phyloP scores from a whole-genome alignment of 192 early-diverging fungal species.

The Gaertneriomyces semiglobifer region DNA sequence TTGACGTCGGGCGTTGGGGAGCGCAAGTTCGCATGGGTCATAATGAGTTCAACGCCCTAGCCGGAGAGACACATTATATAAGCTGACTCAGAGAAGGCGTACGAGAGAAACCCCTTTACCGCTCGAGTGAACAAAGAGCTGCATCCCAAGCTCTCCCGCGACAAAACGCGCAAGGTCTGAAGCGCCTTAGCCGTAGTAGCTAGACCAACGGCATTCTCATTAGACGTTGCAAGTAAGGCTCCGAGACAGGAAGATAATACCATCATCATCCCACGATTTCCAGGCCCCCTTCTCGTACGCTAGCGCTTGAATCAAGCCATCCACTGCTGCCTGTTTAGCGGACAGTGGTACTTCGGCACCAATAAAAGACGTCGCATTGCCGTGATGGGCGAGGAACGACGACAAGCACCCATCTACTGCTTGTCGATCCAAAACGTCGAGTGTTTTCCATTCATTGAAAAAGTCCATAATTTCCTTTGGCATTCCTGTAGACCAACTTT shows the following conservation, averaged over 20 bases:
- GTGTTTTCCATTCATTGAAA: too few relatives aligned
- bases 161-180: slow-evolving; percentile 57
- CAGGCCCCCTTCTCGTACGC: not conserved
- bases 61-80: slow-evolving; percentile 25
- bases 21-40: slow-evolving; percentile 17
- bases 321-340: slow-evolving; percentile 14
- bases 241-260: not conserved
- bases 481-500: too few relatives aligned
- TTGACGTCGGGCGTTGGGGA: slow-evolving; percentile 6
- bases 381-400: slow-evolving; percentile 5
- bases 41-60: slow-evolving; percentile 29
- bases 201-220: slow-evolving; percentile 16
- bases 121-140: slow-evolving; percentile 53
- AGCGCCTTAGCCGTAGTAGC: slow-evolving; percentile 47
- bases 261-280: not conserved
- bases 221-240: not conserved
- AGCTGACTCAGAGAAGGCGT: not conserved
- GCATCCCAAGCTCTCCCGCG: slow-evolving; percentile 55
- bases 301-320: not conserved
- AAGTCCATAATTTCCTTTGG: too few relatives aligned
- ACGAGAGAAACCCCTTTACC: slow-evolving; percentile 31
- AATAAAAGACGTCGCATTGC: slow-evolving; percentile 3
- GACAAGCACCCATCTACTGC: not conserved
- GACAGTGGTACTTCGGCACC: not conserved
- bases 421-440: too few relatives aligned